These are phyloP conservation scores for Monilinia laxa DNA, from an alignment of 2,329 filamentous ascomycete species.

Conservation along the genomic window DNA sequence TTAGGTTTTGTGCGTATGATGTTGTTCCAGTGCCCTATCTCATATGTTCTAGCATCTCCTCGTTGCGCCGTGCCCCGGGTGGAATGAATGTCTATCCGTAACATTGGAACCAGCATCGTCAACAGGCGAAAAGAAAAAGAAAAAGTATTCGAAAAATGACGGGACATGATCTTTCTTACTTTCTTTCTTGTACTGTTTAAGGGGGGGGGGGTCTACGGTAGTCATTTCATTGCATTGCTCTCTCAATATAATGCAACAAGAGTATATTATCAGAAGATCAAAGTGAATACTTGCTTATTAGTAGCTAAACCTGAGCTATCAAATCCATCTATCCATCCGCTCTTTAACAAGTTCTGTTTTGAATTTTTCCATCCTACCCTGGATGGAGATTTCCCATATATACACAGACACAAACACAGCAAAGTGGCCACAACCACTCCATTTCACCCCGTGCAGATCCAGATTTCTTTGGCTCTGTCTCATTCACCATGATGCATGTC, in stretches of 20 bases:
- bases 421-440: background rate
- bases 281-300: background rate
- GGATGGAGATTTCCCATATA: background rate
- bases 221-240: too few species aligned
- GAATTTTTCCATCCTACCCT: background rate
- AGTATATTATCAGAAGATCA: background rate
- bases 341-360: background rate
- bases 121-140: too few species aligned
- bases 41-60: too few species aligned
- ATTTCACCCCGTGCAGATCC: background rate
- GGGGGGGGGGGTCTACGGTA: too few species aligned
- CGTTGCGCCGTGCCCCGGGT: too few species aligned
- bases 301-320: background rate
- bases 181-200: too few species aligned
- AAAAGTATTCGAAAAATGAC: too few species aligned
- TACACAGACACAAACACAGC: background rate
- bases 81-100: too few species aligned
- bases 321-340: background rate
- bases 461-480: background rate
- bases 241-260: background rate
- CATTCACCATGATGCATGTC: conserved; percentile 4
- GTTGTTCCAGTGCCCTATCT: too few species aligned
- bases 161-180: too few species aligned
- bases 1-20: conserved; percentile 24
- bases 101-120: too few species aligned